Percentiles rank a stretch among this genome's conserved stretches.
Evolutionary conservation across 116 monocot species (phyloP).

Genomic region (Iris pallida): DNA sequence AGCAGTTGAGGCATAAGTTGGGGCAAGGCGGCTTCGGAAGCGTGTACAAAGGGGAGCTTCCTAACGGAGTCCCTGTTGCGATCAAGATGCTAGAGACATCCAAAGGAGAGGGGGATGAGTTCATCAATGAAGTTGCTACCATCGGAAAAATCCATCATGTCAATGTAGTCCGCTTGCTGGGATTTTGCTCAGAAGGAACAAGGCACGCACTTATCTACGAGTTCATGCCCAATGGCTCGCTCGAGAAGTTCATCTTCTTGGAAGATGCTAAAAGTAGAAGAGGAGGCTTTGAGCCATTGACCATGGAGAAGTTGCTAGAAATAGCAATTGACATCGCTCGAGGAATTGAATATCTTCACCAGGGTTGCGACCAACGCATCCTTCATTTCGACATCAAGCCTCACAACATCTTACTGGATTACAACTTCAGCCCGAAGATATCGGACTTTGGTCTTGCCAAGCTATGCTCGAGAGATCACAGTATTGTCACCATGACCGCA

Average conservation of each 20-base stretch:
- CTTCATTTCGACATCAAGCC: constrained; percentile 12
- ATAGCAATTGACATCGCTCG: constrained; percentile 1
- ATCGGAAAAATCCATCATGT: constrained; percentile 14
- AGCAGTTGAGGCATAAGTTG: constrained; percentile 6
- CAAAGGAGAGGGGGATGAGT: neutral
- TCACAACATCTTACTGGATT: constrained; percentile 5
- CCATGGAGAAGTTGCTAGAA: constrained; percentile 1
- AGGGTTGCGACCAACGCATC: constrained; percentile 7
- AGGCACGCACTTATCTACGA: constrained; percentile 8
- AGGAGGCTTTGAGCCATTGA: neutral
- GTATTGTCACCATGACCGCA: constrained; percentile 11
- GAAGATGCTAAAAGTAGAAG: neutral
- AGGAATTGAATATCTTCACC: constrained; percentile 10
- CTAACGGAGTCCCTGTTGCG: constrained; percentile 17
- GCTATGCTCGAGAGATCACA: constrained; percentile 9
- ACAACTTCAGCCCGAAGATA: neutral
- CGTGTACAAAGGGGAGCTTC: constrained; percentile 11
- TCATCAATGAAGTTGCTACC: constrained; percentile 12
- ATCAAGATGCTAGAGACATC: constrained; percentile 16
- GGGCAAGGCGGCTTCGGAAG: constrained; percentile 8
- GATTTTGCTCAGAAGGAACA: constrained; percentile 14
- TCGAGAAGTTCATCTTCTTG: constrained; percentile 10
- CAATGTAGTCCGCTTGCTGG: constrained; percentile 9
- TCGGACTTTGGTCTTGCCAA: constrained; percentile 8
- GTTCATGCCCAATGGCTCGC: constrained; percentile 9